Evolutionary conservation across 345 rosid species (phyloP).

Genomic region (Euphorbia lathyris): DNA sequence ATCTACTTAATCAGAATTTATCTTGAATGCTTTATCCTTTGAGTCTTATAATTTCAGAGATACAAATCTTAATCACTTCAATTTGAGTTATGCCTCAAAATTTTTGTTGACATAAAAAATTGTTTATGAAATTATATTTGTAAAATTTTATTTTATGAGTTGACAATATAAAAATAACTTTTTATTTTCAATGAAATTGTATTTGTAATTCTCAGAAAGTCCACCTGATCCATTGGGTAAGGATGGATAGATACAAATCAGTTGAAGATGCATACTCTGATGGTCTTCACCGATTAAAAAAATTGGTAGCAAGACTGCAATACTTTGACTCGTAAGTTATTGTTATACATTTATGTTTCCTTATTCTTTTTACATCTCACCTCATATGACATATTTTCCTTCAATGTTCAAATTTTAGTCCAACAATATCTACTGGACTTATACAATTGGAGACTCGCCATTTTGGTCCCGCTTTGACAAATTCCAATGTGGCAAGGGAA

Average conservation of each 20-base stretch:
- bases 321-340: conserved; percentile 39
- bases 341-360: neutral
- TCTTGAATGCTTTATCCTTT: too few species aligned
- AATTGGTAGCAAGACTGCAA: conserved; percentile 45
- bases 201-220: conserved; percentile 38
- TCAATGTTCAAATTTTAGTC: conserved; percentile 38
- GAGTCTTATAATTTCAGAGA: too few species aligned
- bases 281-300: conserved; percentile 45
- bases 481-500: conserved; percentile 65
- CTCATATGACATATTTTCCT: neutral
- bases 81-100: too few species aligned
- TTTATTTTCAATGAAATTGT: too few species aligned
- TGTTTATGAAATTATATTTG: too few species aligned
- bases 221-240: conserved; percentile 59
- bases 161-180: too few species aligned
- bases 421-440: conserved; percentile 51
- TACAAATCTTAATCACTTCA: too few species aligned
- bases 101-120: too few species aligned
- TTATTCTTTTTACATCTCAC: too few species aligned
- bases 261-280: conserved; percentile 46
- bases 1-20: too few species aligned
- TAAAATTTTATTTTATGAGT: too few species aligned
- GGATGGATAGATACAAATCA: conserved; percentile 42
- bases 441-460: conserved; percentile 51
- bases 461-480: conserved; percentile 54